Conservation (phyloP, 2,329 filamentous ascomycete species). For the Pestalotiopsis sp. region DNA sequence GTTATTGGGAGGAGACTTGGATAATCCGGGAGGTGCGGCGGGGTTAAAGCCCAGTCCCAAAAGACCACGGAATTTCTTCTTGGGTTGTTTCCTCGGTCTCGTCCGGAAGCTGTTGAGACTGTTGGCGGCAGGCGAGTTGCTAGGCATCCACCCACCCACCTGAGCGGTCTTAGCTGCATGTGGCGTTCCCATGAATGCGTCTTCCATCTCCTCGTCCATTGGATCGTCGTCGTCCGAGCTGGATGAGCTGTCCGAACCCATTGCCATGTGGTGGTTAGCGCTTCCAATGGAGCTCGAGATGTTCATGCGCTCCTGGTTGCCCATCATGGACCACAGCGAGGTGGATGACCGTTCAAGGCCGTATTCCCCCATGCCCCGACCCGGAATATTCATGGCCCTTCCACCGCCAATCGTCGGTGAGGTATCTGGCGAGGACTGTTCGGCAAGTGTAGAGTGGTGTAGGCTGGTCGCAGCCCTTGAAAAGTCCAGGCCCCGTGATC, state of each 20-base stretch:
- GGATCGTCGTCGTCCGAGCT: slow-evolving; percentile 70
- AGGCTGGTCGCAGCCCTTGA: slow-evolving; percentile 90
- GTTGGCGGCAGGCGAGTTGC: slow-evolving; percentile 70
- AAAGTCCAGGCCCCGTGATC: slow-evolving; percentile 90
- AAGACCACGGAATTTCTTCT: slow-evolving; percentile 51
- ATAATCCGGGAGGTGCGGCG: slow-evolving; percentile 46
- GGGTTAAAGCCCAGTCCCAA: slow-evolving; percentile 55
- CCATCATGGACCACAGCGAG: slow-evolving; percentile 72
- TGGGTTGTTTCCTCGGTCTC: slow-evolving; percentile 69
- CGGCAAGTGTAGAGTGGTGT: slow-evolving; percentile 92
- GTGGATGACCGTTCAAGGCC: slow-evolving; percentile 67
- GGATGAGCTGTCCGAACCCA: slow-evolving; percentile 79
- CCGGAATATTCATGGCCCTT: slow-evolving; percentile 63
- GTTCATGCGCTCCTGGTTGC: slow-evolving; percentile 68
- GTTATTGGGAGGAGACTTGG: slow-evolving; percentile 72
- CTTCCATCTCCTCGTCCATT: slow-evolving; percentile 77
- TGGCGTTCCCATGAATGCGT: slow-evolving; percentile 81
- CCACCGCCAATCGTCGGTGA: slow-evolving; percentile 78
- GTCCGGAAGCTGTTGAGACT: slow-evolving; percentile 84
- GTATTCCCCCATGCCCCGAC: slow-evolving; percentile 51
- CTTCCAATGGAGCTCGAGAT: slow-evolving; percentile 84
- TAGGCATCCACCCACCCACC: slow-evolving; percentile 58
- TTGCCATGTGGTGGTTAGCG: slow-evolving; percentile 64
- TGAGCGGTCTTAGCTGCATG: slow-evolving; percentile 64
- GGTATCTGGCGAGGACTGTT: slow-evolving; percentile 84